phyloP scores from a whole-genome alignment of 129 eudicot genomes.

The Ambrosia artemisiifolia region DNA sequence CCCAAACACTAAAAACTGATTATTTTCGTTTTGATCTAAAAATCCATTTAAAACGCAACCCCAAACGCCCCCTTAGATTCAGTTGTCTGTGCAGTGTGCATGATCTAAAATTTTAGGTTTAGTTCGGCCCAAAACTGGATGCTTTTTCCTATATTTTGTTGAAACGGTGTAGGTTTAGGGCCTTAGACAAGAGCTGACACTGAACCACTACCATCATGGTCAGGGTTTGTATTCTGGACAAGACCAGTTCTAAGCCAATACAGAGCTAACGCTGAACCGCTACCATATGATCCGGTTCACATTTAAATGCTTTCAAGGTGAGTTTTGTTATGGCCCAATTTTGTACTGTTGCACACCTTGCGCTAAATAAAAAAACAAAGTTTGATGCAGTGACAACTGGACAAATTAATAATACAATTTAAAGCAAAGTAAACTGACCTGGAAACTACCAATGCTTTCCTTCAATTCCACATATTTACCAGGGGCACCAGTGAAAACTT shows the following conservation, averaged over 20 bases:
- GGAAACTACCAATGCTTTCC: conserved; percentile 40
- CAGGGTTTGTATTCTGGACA: not conserved
- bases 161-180: not conserved
- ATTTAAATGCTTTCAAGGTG: not conserved
- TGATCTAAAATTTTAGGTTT: not conserved
- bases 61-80: no score
- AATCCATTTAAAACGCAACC: no score
- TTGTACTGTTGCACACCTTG: not conserved
- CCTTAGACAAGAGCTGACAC: not conserved
- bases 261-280: not conserved
- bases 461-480: conserved; percentile 44
- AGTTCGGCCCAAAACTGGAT: not conserved
- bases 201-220: not conserved
- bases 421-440: conserved; percentile 22
- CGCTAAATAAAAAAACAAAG: not conserved
- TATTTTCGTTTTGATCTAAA: no score
- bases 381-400: not conserved
- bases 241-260: not conserved
- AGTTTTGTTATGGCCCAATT: not conserved
- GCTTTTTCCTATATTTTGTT: not conserved
- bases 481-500: conserved; percentile 47
- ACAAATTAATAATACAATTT: not conserved
- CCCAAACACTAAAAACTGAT: no score
- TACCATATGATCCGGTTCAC: not conserved
- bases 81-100: not conserved